phyloP scores from a whole-genome alignment of 1,284 basidiomycete genomes.

The Stygiomarasmius scandens region DNA sequence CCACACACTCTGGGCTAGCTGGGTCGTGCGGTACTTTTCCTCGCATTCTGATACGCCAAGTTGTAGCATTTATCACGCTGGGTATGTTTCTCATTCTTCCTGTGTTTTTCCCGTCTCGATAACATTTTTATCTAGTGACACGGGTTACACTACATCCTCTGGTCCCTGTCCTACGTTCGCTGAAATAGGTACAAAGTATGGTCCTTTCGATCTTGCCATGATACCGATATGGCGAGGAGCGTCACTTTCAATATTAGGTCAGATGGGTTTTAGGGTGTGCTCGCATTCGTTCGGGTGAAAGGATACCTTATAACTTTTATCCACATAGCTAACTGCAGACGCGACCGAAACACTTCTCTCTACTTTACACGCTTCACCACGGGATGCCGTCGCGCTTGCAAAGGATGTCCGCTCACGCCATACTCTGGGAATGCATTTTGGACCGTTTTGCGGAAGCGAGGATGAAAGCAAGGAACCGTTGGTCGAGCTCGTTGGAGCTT shows the following conservation, averaged over 20 bases:
- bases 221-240: background rate
- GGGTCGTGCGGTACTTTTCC: background rate
- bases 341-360: constrained; percentile 23
- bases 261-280: background rate
- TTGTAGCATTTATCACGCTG: background rate
- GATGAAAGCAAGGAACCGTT: constrained; percentile 38
- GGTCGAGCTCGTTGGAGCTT: constrained; percentile 30
- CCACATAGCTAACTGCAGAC: background rate
- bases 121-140: background rate
- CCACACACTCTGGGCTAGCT: background rate
- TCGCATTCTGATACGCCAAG: background rate
- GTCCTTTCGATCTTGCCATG: background rate
- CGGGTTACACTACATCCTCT: background rate
- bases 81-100: background rate
- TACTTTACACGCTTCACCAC: constrained; percentile 30
- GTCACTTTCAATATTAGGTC: background rate
- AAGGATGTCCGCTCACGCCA: constrained; percentile 35
- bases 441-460: constrained; percentile 39
- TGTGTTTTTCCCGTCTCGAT: background rate
- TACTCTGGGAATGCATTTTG: constrained; percentile 42
- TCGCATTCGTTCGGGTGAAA: background rate
- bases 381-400: constrained; percentile 31
- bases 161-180: background rate
- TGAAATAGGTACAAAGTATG: background rate
- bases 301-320: too few species aligned